A percentile compares a stretch with the other conserved stretches of the same genome.
phyloP scores from a whole-genome alignment of 2,329 filamentous ascomycete genomes.

The Cladobotryum mycophilum region DNA sequence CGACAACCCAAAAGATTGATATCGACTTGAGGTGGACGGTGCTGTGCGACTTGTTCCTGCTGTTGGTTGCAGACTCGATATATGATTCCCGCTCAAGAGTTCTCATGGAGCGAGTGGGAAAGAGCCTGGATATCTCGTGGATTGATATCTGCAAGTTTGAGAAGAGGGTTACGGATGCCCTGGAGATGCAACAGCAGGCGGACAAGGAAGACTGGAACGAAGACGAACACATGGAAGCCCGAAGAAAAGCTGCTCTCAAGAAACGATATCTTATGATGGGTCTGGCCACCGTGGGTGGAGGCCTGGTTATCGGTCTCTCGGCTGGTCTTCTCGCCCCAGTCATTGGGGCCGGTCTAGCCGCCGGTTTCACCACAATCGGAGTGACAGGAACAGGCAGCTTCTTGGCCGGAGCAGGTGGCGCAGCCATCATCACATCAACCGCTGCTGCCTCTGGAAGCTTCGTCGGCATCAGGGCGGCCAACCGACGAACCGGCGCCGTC shows the following conservation, averaged over 20 bases:
- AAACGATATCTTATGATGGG: conserved; percentile 92
- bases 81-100: conserved; percentile 87
- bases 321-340: conserved; percentile 87
- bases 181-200: conserved; percentile 95
- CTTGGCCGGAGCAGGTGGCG: conserved; percentile 83
- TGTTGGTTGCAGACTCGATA: conserved; percentile 90
- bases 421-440: conserved; percentile 86
- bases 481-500: conserved; percentile 81
- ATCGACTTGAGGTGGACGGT: conserved; percentile 97
- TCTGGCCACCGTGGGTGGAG: conserved; percentile 88
- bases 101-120: conserved; percentile 76
- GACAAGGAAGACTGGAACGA: conserved; percentile 98
- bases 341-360: conserved; percentile 88
- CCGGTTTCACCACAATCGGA: conserved; percentile 91
- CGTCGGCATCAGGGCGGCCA: conserved; percentile 80
- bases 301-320: conserved; percentile 89
- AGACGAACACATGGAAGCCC: conserved; percentile 82
- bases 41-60: conserved; percentile 88
- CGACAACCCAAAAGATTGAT: conserved; percentile 76
- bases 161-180: conserved; percentile 89
- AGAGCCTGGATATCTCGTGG: conserved; percentile 76
- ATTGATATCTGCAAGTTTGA: conserved; percentile 94
- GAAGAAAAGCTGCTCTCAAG: conserved; percentile 75
- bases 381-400: conserved; percentile 85
- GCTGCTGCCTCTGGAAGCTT: conserved; percentile 81